Evolutionary conservation across 148 eudicot genomes (phyloP), one percentile per base, ranked within the genome.

Genomic region (Chenopodium suecicum): DNA sequence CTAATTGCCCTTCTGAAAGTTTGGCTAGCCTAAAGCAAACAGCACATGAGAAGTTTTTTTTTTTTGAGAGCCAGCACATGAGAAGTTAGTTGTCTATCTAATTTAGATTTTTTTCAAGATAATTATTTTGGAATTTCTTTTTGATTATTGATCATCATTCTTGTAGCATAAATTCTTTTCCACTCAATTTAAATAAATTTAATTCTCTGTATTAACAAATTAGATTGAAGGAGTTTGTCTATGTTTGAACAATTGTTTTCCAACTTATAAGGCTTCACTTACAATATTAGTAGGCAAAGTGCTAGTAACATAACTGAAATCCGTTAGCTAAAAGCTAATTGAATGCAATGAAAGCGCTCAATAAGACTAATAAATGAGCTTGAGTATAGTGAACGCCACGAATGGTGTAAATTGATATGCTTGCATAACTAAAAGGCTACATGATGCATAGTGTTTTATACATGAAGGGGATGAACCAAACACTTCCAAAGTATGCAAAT

Each of bases 1-100:
- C 82, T 74, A 94, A 48, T 71, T 96, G 99, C 1, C 99, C 99
- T 86, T 96, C 99, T 0, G 99, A 96, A 67, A 96, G 99, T 83
- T 96, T 96, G 76, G 99, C 99, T 81, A 96, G 81, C 92, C 99
- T 95, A 62, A 47, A 85, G 68, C 37, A 82, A 73, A 44, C 44
- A 41, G 0, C 44, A 41, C 44, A 41, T 41, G 37, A 48, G 1
- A 44, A 9, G 3, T 20, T 8, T 29, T 29, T 29, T 29, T 29
- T 29, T 29, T 29, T 29, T 23, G 31, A 29, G 31, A 29, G 31
- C 31, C 44, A 41, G 0, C 44, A 41, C 44, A 41, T 41, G 37
- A 48, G 1, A 44, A 9, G 3, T 20, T 8, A 32, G 66, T 3
- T 13, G 37, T 19, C 17, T 27, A 32, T 68, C 20, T 68, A 13